phyloP scores from a whole-genome alignment of 345 rosid genomes.

The Rhizophora mangle region DNA sequence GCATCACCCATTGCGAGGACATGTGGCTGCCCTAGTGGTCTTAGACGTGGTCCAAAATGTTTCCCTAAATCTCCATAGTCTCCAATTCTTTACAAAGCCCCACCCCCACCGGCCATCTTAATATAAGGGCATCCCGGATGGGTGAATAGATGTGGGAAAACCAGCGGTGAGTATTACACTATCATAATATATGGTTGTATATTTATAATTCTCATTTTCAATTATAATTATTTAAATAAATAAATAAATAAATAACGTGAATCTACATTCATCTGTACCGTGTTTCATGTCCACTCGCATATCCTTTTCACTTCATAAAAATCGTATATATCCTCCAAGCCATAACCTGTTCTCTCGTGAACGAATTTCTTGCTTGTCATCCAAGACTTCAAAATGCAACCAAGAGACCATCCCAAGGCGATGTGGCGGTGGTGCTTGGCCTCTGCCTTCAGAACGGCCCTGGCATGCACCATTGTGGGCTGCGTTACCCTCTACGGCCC shows the following conservation, averaged over 20 bases:
- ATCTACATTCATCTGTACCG: no score
- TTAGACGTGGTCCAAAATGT: slow-evolving; percentile 9
- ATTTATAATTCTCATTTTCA: no score
- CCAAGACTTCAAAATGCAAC: not conserved
- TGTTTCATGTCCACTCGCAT: no score
- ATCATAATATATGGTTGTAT: no score
- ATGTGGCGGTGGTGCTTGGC: slow-evolving; percentile 60
- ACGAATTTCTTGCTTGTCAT: no score
- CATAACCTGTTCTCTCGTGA: no score
- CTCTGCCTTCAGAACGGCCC: slow-evolving; percentile 65
- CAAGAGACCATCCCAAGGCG: slow-evolving; percentile 38
- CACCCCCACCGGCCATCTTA: not conserved
- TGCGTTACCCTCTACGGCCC: slow-evolving; percentile 66
- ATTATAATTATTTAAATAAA: no score
- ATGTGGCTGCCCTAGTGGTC: not conserved
- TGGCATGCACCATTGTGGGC: slow-evolving; percentile 79
- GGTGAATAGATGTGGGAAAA: no score
- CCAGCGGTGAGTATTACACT: no score
- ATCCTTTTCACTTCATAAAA: not conserved
- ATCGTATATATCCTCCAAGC: no score
- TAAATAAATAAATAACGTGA: no score
- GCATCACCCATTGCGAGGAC: slow-evolving; percentile 13
- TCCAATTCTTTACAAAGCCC: not conserved
- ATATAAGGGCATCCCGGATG: not conserved
- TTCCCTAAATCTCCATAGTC: no score